Conservation (phyloP, 495 filamentous ascomycete species). For the Penicillium atrosanguineum region DNA sequence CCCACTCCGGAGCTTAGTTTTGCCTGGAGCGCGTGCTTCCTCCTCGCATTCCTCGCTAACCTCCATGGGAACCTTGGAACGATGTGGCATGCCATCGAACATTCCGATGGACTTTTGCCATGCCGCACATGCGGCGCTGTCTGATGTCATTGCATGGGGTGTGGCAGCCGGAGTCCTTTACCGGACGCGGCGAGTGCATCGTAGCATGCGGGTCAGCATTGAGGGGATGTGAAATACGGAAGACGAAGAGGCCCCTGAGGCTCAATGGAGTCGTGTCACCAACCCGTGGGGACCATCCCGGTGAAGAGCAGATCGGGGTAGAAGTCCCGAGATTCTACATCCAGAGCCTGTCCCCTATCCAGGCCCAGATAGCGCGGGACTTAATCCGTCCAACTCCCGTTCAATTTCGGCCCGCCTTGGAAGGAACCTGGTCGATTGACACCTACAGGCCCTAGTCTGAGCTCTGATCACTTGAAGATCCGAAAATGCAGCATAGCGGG, state of each 20-base stretch:
- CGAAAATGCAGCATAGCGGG: constrained; percentile 16
- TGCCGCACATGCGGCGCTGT: background rate
- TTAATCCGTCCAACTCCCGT: background rate
- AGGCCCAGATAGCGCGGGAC: constrained; percentile 6
- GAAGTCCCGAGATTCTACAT: background rate
- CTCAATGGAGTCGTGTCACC: background rate
- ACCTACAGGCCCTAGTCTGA: background rate
- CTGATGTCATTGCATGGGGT: background rate
- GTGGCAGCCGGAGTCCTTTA: background rate
- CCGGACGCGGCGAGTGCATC: no score
- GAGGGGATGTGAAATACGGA: background rate
- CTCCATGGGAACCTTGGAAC: constrained; percentile 19
- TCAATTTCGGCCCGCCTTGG: background rate
- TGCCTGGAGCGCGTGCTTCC: background rate
- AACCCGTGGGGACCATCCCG: background rate
- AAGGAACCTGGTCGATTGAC: background rate
- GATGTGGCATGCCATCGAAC: constrained; percentile 15
- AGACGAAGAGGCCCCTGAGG: background rate
- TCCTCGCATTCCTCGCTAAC: constrained; percentile 1
- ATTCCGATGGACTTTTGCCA: constrained; percentile 20
- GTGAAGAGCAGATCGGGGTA: background rate
- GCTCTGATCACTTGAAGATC: constrained; percentile 2
- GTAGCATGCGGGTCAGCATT: background rate
- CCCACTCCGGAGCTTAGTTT: background rate
- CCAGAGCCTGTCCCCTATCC: background rate